Conservation (phyloP, 2,329 filamentous ascomycete genomes). For the Stagonosporopsis cucurbitacearum region DNA sequence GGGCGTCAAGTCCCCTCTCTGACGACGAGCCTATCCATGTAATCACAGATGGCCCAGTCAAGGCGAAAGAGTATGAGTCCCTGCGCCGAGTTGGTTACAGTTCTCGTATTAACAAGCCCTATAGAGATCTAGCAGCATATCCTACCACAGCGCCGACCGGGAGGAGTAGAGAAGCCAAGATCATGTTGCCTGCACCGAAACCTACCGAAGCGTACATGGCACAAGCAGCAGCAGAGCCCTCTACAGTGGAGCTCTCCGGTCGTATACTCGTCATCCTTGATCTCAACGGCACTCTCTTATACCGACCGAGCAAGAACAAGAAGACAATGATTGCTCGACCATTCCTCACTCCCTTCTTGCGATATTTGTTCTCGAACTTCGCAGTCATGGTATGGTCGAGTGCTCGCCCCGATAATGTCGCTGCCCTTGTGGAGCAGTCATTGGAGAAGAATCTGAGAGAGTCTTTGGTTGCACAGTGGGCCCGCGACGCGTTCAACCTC, state of each 20-base stretch:
- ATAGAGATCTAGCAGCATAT: slow-evolving; percentile 17
- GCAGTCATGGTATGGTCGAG: slow-evolving; percentile 91
- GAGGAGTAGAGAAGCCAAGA: slow-evolving; percentile 34
- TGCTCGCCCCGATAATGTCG: slow-evolving; percentile 75
- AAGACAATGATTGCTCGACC: slow-evolving; percentile 70
- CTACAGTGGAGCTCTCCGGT: slow-evolving; percentile 55
- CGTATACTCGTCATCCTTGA: slow-evolving; percentile 85
- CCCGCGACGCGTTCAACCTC: slow-evolving; percentile 76
- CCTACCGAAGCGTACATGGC: slow-evolving; percentile 68
- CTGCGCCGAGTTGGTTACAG: slow-evolving; percentile 16
- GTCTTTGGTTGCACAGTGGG: slow-evolving; percentile 75
- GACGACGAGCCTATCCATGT: slow-evolving; percentile 4
- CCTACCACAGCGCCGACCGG: slow-evolving; percentile 14
- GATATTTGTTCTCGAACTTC: slow-evolving; percentile 76
- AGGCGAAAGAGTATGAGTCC: slow-evolving; percentile 28
- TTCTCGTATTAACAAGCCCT: slow-evolving; percentile 32
- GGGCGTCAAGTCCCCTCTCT: slow-evolving; percentile 23
- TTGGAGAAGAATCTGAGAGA: slow-evolving; percentile 62
- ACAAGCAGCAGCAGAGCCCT: slow-evolving; percentile 53
- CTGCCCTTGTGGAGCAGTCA: slow-evolving; percentile 69
- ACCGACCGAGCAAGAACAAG: slow-evolving; percentile 63
- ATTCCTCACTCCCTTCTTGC: slow-evolving; percentile 70
- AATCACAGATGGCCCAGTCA: slow-evolving; percentile 14
- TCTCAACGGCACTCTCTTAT: slow-evolving; percentile 88
- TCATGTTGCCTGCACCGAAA: slow-evolving; percentile 60